phyloP scores from a whole-genome alignment of 805 yeast species.

The Lachancea kluyveri region DNA sequence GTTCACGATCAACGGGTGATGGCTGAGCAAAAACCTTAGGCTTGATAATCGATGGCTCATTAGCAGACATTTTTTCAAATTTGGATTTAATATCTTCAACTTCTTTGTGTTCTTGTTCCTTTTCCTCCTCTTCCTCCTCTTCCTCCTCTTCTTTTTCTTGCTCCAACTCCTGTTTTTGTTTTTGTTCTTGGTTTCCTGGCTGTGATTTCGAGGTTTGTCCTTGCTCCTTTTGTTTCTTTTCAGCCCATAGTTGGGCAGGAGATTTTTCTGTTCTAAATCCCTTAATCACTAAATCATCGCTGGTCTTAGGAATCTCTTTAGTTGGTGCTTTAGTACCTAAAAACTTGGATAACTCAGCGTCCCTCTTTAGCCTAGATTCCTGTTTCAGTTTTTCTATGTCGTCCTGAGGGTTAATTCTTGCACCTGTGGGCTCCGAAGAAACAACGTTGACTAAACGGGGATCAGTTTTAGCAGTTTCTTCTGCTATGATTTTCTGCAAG shows the following conservation, averaged over 20 bases:
- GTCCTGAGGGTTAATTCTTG: slow-evolving; percentile 20
- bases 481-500: slow-evolving; percentile 37
- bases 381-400: slow-evolving; percentile 33
- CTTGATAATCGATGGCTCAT: slow-evolving; percentile 24
- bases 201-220: neutral
- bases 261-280: slow-evolving; percentile 75
- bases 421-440: slow-evolving; percentile 14
- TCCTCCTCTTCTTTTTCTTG: slow-evolving; percentile 25
- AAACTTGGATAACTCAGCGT: slow-evolving; percentile 30
- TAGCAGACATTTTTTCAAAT: slow-evolving; percentile 29
- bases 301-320: slow-evolving; percentile 10
- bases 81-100: slow-evolving; percentile 34
- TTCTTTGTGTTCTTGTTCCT: slow-evolving; percentile 18
- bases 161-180: neutral
- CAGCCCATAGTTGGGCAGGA: slow-evolving; percentile 96
- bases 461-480: slow-evolving; percentile 37
- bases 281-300: slow-evolving; percentile 40
- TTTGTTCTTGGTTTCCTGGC: slow-evolving; percentile 1
- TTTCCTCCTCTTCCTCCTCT: slow-evolving; percentile 19
- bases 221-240: slow-evolving; percentile 56
- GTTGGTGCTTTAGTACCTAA: slow-evolving; percentile 32
- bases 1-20: slow-evolving; percentile 16
- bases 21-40: slow-evolving; percentile 18
- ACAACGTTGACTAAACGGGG: slow-evolving; percentile 33
- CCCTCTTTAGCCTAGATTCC: slow-evolving; percentile 31